Percentiles rank a stretch among this genome's conserved stretches.
phyloP scores from a whole-genome alignment of 805 yeast genomes.

The Candida pseudoglaebosa region DNA sequence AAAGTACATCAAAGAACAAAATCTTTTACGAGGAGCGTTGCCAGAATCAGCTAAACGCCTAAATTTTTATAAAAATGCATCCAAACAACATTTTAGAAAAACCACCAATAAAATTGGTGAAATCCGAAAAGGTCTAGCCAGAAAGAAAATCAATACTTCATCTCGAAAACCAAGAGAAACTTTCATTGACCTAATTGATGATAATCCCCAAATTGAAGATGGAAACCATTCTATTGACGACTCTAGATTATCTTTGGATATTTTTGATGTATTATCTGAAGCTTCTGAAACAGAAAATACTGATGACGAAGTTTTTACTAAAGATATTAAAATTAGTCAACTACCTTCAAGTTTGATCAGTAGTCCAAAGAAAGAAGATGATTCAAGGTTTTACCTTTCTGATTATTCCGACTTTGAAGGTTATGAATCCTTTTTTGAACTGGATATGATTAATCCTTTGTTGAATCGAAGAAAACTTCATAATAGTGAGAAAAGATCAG shows the following conservation, averaged over 20 bases:
- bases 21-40: conserved; percentile 31
- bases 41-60: conserved; percentile 40
- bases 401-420: conserved; percentile 1
- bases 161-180: conserved; percentile 7
- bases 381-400: not conserved
- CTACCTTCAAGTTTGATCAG: not conserved
- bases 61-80: conserved; percentile 15
- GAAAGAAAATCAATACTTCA: conserved; percentile 14
- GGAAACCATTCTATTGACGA: not conserved
- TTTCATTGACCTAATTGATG: conserved; percentile 18
- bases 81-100: conserved; percentile 5
- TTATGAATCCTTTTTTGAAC: not conserved
- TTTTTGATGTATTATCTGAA: conserved; percentile 3
- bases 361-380: not conserved
- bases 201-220: conserved; percentile 7
- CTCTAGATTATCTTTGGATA: not conserved
- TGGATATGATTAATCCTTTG: not conserved
- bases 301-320: not conserved
- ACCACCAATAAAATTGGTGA: conserved; percentile 8
- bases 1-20: conserved; percentile 21
- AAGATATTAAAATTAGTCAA: not conserved
- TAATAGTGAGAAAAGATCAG: not conserved
- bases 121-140: conserved; percentile 36
- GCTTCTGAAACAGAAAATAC: not conserved
- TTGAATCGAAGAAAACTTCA: not conserved